Evolutionary conservation across 352 stramenopile species (phyloP).

Genomic region (Phytophthora vignae): DNA sequence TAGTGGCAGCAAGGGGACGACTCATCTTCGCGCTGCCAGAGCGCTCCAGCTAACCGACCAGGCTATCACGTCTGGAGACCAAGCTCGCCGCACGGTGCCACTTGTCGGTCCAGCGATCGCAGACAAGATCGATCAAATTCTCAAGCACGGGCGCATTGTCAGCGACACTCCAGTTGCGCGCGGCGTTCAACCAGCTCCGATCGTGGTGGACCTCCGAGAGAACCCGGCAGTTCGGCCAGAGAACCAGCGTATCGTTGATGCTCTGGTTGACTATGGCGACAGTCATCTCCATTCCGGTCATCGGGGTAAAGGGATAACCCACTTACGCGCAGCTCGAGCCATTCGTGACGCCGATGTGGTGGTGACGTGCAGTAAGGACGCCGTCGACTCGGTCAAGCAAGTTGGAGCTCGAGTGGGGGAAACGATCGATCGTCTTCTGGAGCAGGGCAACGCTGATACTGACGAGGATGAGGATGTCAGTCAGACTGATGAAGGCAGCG

Average conservation of each 20-base stretch:
- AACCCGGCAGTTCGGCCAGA: conserved; percentile 55
- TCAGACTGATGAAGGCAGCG: not conserved
- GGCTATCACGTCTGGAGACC: conserved; percentile 52
- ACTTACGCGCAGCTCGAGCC: conserved; percentile 55
- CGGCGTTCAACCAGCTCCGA: conserved; percentile 42
- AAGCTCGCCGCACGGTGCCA: conserved; percentile 45
- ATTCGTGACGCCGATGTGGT: conserved; percentile 59
- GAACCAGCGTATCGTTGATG: conserved; percentile 69
- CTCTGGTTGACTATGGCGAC: conserved; percentile 64
- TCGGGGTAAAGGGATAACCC: conserved; percentile 64
- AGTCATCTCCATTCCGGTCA: conserved; percentile 53
- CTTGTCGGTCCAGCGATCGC: conserved; percentile 60
- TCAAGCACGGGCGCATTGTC: conserved; percentile 57
- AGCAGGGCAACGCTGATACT: not conserved
- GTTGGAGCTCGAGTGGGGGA: not conserved
- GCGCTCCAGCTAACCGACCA: conserved; percentile 53
- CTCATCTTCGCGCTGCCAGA: conserved; percentile 56
- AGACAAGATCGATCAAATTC: conserved; percentile 77
- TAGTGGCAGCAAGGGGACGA: conserved; percentile 62
- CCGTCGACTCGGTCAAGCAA: not conserved
- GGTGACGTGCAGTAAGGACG: conserved; percentile 47
- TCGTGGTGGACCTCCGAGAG: conserved; percentile 48
- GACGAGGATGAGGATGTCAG: not conserved
- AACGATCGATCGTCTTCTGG: not conserved
- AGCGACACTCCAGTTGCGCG: conserved; percentile 30